Conservation (phyloP, 345 rosid genomes). For the Arabis alpina region DNA sequence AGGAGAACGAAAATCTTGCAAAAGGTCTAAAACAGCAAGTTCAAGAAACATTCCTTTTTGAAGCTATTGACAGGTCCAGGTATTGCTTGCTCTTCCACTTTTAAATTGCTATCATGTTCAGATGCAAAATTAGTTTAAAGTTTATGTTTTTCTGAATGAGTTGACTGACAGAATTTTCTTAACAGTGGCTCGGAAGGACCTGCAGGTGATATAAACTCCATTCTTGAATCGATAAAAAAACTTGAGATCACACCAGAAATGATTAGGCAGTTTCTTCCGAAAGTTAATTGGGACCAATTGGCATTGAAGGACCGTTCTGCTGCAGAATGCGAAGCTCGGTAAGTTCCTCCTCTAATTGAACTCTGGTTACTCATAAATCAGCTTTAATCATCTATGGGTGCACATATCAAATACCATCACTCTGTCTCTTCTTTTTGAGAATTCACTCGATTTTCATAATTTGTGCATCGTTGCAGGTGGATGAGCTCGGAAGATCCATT, state of each 20-base stretch:
- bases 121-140: neutral
- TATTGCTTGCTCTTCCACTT: conserved; percentile 38
- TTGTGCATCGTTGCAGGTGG: conserved; percentile 62
- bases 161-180: conserved; percentile 28
- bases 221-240: conserved; percentile 59
- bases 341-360: conserved; percentile 38
- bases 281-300: conserved; percentile 80
- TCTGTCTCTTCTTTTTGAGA: conserved; percentile 6
- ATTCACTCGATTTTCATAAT: conserved; percentile 1
- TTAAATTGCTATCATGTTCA: conserved; percentile 4
- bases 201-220: conserved; percentile 58
- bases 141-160: conserved; percentile 22
- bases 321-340: conserved; percentile 92
- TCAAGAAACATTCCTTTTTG: conserved; percentile 66
- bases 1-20: conserved; percentile 70
- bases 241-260: conserved; percentile 76
- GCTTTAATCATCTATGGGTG: conserved; percentile 7
- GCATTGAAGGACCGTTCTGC: conserved; percentile 75
- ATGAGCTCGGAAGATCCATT: conserved; percentile 80
- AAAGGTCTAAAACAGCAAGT: conserved; percentile 77
- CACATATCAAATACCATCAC: neutral
- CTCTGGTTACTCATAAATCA: neutral
- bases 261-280: conserved; percentile 76
- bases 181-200: conserved; percentile 52
- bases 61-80: conserved; percentile 67